phyloP scores from a whole-genome alignment of 2,329 filamentous ascomycete genomes.

The Aspergillus neoniger region DNA sequence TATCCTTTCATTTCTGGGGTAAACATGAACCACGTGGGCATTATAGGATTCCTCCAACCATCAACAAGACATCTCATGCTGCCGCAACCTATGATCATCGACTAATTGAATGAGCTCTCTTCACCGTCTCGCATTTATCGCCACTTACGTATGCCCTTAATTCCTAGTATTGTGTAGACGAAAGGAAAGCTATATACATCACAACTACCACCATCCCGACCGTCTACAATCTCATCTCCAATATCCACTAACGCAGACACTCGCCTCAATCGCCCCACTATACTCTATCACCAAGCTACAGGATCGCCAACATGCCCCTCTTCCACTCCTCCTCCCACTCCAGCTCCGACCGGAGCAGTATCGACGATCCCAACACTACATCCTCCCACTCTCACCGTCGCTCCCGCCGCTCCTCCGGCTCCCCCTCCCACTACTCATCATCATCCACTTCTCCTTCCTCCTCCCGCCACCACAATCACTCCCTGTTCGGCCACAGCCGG shows the following conservation, averaged over 20 bases:
- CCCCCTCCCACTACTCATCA: slow-evolving; percentile 39
- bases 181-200: neutral
- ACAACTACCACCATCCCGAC: neutral
- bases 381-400: slow-evolving; percentile 27
- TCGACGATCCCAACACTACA: slow-evolving; percentile 18
- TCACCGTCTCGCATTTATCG: neutral
- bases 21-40: neutral
- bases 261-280: neutral
- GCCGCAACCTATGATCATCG: neutral
- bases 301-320: slow-evolving; percentile 23
- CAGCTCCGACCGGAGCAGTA: slow-evolving; percentile 25
- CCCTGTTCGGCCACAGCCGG: slow-evolving; percentile 41
- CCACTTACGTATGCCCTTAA: neutral
- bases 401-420: slow-evolving; percentile 37
- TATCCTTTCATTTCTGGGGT: neutral
- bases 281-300: neutral
- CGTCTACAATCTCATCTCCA: neutral
- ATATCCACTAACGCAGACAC: neutral
- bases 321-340: slow-evolving; percentile 27
- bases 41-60: neutral
- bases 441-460: slow-evolving; percentile 28
- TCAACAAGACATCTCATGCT: neutral
- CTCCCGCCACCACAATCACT: neutral
- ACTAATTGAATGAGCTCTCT: neutral
- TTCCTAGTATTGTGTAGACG: neutral